Conservation (phyloP, 1,284 basidiomycete species). For the Tylopilus sp. region DNA sequence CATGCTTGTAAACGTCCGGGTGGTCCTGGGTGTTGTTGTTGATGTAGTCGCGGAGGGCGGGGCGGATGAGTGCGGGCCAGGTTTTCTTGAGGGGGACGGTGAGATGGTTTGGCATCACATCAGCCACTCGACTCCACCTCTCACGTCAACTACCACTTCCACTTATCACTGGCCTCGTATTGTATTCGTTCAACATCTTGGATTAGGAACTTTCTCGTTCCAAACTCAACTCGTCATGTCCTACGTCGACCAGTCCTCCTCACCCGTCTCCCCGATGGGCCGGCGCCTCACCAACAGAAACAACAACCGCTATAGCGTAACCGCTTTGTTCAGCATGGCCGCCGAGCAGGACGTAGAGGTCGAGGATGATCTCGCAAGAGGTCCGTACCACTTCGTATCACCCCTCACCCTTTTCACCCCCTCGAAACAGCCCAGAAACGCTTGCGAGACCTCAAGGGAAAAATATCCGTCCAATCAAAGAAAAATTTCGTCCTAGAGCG, state of each 20-base stretch:
- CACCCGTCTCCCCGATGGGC: conserved; percentile 59
- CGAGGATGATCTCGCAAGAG: conserved; percentile 94
- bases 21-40: conserved; percentile 72
- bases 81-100: conserved; percentile 76
- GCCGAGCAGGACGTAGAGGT: conserved; percentile 99
- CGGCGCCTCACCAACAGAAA: conserved; percentile 84
- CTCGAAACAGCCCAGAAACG: conserved; percentile 81
- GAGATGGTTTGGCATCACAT: conserved; percentile 74
- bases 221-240: conserved; percentile 45
- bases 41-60: conserved; percentile 67
- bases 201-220: conserved; percentile 11
- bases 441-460: conserved; percentile 91
- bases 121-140: too few relatives aligned
- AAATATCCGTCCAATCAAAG: conserved; percentile 97
- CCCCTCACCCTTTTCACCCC: background rate
- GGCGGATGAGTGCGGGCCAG: conserved; percentile 53
- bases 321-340: conserved; percentile 94
- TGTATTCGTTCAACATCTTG: conserved; percentile 12
- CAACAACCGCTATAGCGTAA: conserved; percentile 95
- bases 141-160: too few relatives aligned
- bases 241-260: conserved; percentile 63
- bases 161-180: conserved; percentile 28
- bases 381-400: conserved; percentile 44
- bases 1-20: conserved; percentile 83
- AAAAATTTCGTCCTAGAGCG: conserved; percentile 99